phyloP scores from a whole-genome alignment of 805 yeast genomes.

The Cyberlindnera samutprakarnensis region DNA sequence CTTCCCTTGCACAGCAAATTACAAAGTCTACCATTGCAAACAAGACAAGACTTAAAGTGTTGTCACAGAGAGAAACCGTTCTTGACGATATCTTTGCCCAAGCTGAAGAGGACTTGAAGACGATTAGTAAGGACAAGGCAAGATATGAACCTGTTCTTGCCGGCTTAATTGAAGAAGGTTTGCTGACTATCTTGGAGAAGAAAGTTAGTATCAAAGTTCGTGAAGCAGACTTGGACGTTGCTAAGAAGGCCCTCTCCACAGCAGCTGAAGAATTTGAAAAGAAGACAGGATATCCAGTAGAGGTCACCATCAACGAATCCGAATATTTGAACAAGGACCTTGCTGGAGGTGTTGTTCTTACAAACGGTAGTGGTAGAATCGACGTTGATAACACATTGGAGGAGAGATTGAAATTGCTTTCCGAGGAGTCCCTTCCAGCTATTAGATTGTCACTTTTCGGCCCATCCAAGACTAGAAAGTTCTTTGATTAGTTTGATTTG shows the following conservation, averaged over 20 bases:
- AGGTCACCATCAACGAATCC: slow-evolving; percentile 48
- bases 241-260: slow-evolving; percentile 48
- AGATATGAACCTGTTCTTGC: slow-evolving; percentile 64
- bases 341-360: slow-evolving; percentile 81
- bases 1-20: slow-evolving; percentile 89
- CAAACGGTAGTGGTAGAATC: slow-evolving; percentile 71
- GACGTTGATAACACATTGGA: slow-evolving; percentile 90
- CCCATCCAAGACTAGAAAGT: slow-evolving; percentile 77
- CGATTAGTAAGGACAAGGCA: slow-evolving; percentile 43
- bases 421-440: slow-evolving; percentile 85
- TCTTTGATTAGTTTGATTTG: slow-evolving; percentile 56
- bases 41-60: slow-evolving; percentile 87
- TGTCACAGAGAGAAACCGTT: slow-evolving; percentile 78
- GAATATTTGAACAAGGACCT: slow-evolving; percentile 51
- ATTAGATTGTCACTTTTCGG: slow-evolving; percentile 88
- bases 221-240: slow-evolving; percentile 53
- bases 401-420: slow-evolving; percentile 80
- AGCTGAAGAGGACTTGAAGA: slow-evolving; percentile 56
- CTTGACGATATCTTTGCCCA: slow-evolving; percentile 66
- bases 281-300: slow-evolving; percentile 50
- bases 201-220: slow-evolving; percentile 58
- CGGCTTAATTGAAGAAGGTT: slow-evolving; percentile 74
- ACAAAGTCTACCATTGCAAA: slow-evolving; percentile 92
- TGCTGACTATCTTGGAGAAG: slow-evolving; percentile 67
- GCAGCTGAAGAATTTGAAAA: slow-evolving; percentile 60